phyloP scores from a whole-genome alignment of 768 basidiomycete species.

The Tephrocybe sp. region DNA sequence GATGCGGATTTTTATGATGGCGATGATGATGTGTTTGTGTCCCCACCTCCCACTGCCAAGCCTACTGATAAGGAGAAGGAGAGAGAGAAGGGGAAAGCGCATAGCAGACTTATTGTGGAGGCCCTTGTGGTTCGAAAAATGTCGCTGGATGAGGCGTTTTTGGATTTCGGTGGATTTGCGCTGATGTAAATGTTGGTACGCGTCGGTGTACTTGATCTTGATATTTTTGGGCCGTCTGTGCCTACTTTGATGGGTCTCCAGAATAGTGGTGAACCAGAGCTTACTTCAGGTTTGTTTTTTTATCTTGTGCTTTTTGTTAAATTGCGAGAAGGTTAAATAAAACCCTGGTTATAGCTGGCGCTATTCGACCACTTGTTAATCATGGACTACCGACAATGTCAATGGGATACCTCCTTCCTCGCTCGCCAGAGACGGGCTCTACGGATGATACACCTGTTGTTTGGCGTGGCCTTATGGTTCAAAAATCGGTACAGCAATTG shows the following conservation, averaged over 20 bases:
- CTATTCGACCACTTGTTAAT: constrained; percentile 78
- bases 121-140: constrained; percentile 77
- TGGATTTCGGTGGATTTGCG: constrained; percentile 70
- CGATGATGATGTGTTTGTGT: constrained; percentile 38
- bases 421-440: constrained; percentile 41
- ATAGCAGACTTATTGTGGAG: constrained; percentile 73
- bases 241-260: constrained; percentile 92
- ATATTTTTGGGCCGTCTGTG: constrained; percentile 93
- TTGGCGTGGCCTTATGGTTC: constrained; percentile 98
- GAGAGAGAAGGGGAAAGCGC: constrained; percentile 15
- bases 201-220: constrained; percentile 89
- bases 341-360: constrained; percentile 50
- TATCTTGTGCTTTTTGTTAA: too few relatives aligned
- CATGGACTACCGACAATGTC: constrained; percentile 95
- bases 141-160: constrained; percentile 69
- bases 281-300: constrained; percentile 60
- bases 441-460: constrained; percentile 78
- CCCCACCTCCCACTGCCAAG: constrained; percentile 25
- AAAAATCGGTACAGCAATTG: constrained; percentile 95
- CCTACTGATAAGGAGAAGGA: constrained; percentile 19
- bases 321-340: too few relatives aligned
- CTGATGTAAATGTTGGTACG: constrained; percentile 43
- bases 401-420: constrained; percentile 90
- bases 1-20: constrained; percentile 11
- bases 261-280: constrained; percentile 68